Evolutionary conservation across 2,329 filamentous ascomycete genomes (phyloP).

Genomic region (Fusarium sp.): DNA sequence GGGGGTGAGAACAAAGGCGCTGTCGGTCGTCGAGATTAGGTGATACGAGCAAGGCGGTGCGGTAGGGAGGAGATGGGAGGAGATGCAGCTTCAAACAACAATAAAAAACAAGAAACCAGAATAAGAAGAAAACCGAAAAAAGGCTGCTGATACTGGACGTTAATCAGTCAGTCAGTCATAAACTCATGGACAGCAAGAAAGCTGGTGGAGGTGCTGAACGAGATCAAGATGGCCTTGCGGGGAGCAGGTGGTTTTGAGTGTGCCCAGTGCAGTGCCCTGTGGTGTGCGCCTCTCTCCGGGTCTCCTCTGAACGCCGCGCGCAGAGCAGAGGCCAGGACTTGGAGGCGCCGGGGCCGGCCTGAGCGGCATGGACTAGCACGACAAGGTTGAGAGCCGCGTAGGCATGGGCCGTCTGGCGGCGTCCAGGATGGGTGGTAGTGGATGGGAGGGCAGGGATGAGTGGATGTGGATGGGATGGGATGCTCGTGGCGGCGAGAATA

Average conservation of each 20-base stretch:
- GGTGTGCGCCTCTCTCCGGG: background rate
- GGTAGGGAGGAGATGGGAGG: background rate
- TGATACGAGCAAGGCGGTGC: conserved; percentile 5
- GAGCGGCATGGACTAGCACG: conserved; percentile 43
- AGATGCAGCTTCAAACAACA: conserved; percentile 8
- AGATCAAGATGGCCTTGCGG: conserved; percentile 35
- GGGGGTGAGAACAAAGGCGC: conserved; percentile 2
- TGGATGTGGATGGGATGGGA: background rate
- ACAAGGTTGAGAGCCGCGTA: conserved; percentile 46
- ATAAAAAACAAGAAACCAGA: conserved; percentile 7
- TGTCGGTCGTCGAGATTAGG: conserved; percentile 25
- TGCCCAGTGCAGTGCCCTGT: background rate
- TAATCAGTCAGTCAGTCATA: conserved; percentile 35
- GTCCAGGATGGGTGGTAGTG: conserved; percentile 35
- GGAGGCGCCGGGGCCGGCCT: conserved; percentile 39
- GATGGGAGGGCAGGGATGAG: conserved; percentile 24
- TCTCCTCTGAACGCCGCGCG: background rate
- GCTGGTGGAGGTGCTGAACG: conserved; percentile 37
- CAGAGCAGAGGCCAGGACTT: conserved; percentile 10
- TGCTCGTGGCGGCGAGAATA: conserved; percentile 7
- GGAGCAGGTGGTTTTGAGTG: conserved; percentile 43
- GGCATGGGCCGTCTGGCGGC: conserved; percentile 40
- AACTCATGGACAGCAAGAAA: conserved; percentile 40
- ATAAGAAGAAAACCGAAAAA: conserved; percentile 14
- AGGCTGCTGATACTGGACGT: conserved; percentile 39